These are phyloP conservation scores for Leavenworthia alabamica DNA, from an alignment of 345 rosid species.

Conservation along the genomic window DNA sequence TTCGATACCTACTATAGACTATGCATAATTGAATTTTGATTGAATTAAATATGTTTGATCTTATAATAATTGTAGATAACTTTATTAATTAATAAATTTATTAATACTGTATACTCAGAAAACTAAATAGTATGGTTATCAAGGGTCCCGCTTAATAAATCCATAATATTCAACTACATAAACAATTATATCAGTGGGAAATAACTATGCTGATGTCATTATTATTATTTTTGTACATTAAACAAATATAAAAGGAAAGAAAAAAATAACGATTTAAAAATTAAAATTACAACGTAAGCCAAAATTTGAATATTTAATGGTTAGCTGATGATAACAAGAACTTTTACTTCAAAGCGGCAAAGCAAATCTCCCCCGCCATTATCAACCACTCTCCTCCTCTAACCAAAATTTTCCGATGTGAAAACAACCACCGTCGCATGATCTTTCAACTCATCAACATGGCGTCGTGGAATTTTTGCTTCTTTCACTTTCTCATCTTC, in stretches of 20 bases:
- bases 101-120: slow-evolving; percentile 16
- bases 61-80: neutral
- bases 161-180: neutral
- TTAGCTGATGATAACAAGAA: slow-evolving; percentile 8
- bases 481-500: slow-evolving; percentile 16
- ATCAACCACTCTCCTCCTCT: neutral
- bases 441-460: slow-evolving; percentile 1
- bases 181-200: neutral
- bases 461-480: neutral
- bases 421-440: slow-evolving; percentile 14
- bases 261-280: neutral
- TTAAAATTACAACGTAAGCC: neutral
- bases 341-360: slow-evolving; percentile 30
- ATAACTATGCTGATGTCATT: too few relatives aligned
- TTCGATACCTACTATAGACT: too few relatives aligned
- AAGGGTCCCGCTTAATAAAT: slow-evolving; percentile 2
- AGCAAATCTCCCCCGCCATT: slow-evolving; percentile 17
- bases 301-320: slow-evolving; percentile 29
- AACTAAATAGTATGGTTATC: slow-evolving; percentile 10
- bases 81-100: too few relatives aligned
- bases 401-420: slow-evolving; percentile 13
- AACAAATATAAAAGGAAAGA: neutral
- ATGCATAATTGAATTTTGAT: too few relatives aligned
- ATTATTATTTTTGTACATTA: neutral
- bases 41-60: too few relatives aligned